Percentiles rank a stretch among this genome's conserved stretches.
Conservation (phyloP, 768 basidiomycete genomes). For the Suillus variegatus region DNA sequence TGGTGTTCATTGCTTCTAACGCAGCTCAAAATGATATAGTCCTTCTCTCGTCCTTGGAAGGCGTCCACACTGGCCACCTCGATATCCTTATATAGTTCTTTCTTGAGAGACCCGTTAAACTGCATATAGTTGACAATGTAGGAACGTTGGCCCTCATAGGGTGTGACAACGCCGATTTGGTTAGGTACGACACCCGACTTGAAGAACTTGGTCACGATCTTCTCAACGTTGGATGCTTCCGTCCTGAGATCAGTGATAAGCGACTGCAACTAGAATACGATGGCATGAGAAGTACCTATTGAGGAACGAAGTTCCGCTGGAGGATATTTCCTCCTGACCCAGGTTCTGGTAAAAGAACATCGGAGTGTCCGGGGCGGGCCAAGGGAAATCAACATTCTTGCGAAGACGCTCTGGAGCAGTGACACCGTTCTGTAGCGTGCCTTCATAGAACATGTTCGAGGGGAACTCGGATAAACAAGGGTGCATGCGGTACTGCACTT, state of each 20-base stretch:
- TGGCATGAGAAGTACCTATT: constrained; percentile 61
- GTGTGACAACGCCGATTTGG: constrained; percentile 98
- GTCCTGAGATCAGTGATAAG: constrained; percentile 55
- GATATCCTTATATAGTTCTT: constrained; percentile 98
- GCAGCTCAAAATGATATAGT: constrained; percentile 98
- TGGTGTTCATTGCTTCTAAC: constrained; percentile 99
- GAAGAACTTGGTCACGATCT: constrained; percentile 99
- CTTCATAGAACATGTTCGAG: constrained; percentile 99
- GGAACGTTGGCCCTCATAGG: constrained; percentile 97
- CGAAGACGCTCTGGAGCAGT: constrained; percentile 96
- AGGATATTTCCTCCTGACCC: constrained; percentile 98
- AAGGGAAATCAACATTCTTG: constrained; percentile 99
- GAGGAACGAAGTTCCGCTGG: constrained; percentile 96
- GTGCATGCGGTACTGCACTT: constrained; percentile 99
- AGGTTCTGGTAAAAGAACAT: constrained; percentile 99
- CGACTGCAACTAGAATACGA: constrained; percentile 7
- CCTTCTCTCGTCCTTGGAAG: constrained; percentile 99
- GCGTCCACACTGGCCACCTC: constrained; percentile 99
- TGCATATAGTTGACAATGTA: constrained; percentile 99
- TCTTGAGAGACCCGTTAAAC: constrained; percentile 98
- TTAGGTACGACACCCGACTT: constrained; percentile 94
- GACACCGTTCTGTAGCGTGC: constrained; percentile 97
- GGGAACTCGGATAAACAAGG: constrained; percentile 99
- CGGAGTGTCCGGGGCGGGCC: constrained; percentile 95
- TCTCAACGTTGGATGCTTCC: constrained; percentile 98